These are phyloP conservation scores for Tetrapisispora phaffii DNA, from an alignment of 805 yeast species.

Conservation along the genomic window DNA sequence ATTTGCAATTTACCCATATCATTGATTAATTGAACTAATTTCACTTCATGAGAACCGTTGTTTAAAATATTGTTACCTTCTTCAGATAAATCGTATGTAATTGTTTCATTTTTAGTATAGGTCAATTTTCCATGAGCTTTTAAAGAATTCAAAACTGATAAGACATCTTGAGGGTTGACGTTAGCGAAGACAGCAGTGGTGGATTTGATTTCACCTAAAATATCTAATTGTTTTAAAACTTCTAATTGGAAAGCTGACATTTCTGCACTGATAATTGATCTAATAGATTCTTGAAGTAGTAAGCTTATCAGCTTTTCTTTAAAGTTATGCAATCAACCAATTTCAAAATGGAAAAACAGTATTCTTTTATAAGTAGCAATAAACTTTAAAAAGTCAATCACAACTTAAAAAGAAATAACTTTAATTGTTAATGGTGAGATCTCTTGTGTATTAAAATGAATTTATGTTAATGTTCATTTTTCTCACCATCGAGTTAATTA, in stretches of 20 bases:
- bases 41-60: constrained; percentile 84
- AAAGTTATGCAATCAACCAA: too few species aligned
- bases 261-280: not conserved
- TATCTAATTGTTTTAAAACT: constrained; percentile 56
- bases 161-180: constrained; percentile 52
- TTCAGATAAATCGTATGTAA: constrained; percentile 60
- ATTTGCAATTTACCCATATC: constrained; percentile 74
- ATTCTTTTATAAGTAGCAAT: too few species aligned
- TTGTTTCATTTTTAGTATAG: constrained; percentile 64
- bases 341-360: too few species aligned
- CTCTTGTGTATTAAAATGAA: not conserved
- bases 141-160: constrained; percentile 79
- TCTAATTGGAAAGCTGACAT: constrained; percentile 64
- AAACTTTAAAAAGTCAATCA: too few species aligned
- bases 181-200: constrained; percentile 60
- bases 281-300: not conserved
- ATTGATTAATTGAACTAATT: constrained; percentile 67
- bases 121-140: constrained; percentile 73
- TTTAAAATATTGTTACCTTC: constrained; percentile 75
- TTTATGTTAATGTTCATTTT: not conserved
- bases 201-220: constrained; percentile 54
- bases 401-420: not conserved
- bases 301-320: not conserved
- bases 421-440: not conserved
- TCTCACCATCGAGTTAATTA: not conserved